Percentiles rank a stretch among this genome's conserved stretches.
phyloP scores from a whole-genome alignment of 2,329 filamentous ascomycete species.

The Ceratocystis harringtonii region DNA sequence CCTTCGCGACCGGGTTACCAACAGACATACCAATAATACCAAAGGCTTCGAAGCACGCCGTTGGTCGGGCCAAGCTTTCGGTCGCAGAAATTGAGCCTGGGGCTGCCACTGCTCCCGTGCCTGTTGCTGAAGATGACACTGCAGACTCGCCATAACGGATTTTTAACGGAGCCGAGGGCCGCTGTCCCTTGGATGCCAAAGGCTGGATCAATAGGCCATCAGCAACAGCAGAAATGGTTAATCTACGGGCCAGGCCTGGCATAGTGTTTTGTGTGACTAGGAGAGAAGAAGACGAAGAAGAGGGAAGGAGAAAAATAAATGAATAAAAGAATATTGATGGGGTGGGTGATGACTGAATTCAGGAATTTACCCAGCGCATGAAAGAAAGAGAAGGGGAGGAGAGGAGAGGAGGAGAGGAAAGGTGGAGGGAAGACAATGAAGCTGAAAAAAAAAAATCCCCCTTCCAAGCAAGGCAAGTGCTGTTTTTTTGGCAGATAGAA shows the following conservation, averaged over 20 bases:
- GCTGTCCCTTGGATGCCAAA: constrained; percentile 43
- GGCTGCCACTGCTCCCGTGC: not conserved
- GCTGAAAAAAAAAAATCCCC: not conserved
- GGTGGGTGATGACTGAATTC: not conserved
- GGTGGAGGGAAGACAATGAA: not conserved
- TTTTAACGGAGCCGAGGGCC: constrained; percentile 42
- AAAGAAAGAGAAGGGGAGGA: not conserved
- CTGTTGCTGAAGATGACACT: constrained; percentile 7
- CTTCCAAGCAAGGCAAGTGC: not conserved
- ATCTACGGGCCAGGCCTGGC: constrained; percentile 64
- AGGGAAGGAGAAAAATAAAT: constrained; percentile 11
- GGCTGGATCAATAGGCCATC: constrained; percentile 76
- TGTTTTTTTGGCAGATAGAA: not conserved
- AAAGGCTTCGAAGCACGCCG: constrained; percentile 43
- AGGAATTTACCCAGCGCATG: not conserved
- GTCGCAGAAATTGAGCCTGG: constrained; percentile 19
- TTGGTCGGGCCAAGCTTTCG: constrained; percentile 29
- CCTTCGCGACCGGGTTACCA: not conserved
- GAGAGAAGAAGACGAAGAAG: constrained; percentile 16
- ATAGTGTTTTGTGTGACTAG: constrained; percentile 36
- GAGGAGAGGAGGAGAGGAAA: too few relatives aligned
- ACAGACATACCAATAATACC: constrained; percentile 39
- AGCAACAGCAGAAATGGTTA: constrained; percentile 63
- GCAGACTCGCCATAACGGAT: constrained; percentile 50
- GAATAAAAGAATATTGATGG: not conserved